These are phyloP conservation scores for Alternaria gansuensis DNA, from an alignment of 2,329 filamentous ascomycete genomes.

Conservation along the genomic window DNA sequence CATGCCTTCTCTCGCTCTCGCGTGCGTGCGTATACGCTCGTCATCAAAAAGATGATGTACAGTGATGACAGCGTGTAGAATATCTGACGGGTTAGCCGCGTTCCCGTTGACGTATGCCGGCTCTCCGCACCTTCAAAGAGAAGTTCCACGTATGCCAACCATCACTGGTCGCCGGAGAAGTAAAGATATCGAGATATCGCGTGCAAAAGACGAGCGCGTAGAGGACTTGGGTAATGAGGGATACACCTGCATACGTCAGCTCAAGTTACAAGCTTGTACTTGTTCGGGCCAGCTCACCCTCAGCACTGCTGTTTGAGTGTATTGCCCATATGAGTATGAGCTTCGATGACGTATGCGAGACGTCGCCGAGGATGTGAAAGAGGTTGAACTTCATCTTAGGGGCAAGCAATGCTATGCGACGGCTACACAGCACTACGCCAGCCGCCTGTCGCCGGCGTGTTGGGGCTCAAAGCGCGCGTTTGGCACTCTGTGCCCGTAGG, in stretches of 20 bases:
- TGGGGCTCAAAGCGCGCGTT: constrained; percentile 7
- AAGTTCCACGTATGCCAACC: constrained; percentile 64
- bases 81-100: constrained; percentile 56
- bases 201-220: constrained; percentile 87
- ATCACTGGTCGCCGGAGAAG: constrained; percentile 50
- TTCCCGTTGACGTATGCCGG: neutral
- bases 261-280: neutral
- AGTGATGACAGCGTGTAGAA: constrained; percentile 86
- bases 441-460: constrained; percentile 28
- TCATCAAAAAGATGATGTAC: constrained; percentile 90
- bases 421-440: constrained; percentile 40
- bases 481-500: constrained; percentile 12
- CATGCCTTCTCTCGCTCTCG: constrained; percentile 91
- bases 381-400: constrained; percentile 53
- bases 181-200: constrained; percentile 85
- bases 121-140: constrained; percentile 69
- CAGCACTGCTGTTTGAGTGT: constrained; percentile 84
- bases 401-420: constrained; percentile 16
- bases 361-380: constrained; percentile 82
- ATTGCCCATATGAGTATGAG: constrained; percentile 90
- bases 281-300: constrained; percentile 64
- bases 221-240: constrained; percentile 87
- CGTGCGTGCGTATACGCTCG: constrained; percentile 84
- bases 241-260: constrained; percentile 69
- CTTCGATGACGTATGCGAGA: constrained; percentile 87